Conservation (phyloP, 2,329 filamentous ascomycete genomes). For the Diaporthe vexans region DNA sequence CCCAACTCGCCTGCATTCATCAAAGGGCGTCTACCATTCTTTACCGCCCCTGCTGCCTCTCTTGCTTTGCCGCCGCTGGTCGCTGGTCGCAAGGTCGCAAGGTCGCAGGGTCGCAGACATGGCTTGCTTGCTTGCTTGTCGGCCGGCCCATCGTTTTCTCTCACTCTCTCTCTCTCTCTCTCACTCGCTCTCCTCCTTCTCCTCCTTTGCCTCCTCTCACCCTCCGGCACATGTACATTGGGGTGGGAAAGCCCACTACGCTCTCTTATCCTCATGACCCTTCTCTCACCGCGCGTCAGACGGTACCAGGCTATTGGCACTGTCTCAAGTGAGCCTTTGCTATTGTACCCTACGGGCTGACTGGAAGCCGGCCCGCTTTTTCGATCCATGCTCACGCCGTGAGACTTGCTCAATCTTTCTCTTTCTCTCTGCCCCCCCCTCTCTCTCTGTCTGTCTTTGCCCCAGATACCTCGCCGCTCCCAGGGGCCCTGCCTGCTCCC, state of each 20-base stretch:
- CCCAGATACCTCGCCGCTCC: slow-evolving; percentile 27
- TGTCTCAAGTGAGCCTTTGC: slow-evolving; percentile 40
- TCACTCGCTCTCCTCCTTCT: not conserved
- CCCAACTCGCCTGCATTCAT: slow-evolving; percentile 17
- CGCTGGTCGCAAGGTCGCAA: too few relatives aligned
- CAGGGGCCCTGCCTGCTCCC: slow-evolving; percentile 4
- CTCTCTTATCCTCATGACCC: slow-evolving; percentile 25
- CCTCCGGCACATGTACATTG: slow-evolving; percentile 7
- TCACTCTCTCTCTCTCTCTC: not conserved
- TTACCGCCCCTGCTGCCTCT: slow-evolving; percentile 1
- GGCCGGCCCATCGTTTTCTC: not conserved
- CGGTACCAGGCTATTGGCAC: slow-evolving; percentile 36
- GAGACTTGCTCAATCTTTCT: slow-evolving; percentile 28
- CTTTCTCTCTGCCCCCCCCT: not conserved
- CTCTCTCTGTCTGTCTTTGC: not conserved
- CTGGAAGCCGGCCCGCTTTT: slow-evolving; percentile 34
- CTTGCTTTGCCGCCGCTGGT: slow-evolving; percentile 6
- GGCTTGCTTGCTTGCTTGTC: slow-evolving; percentile 4
- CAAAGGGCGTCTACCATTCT: not conserved
- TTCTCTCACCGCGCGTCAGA: slow-evolving; percentile 29
- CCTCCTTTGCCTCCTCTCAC: not conserved
- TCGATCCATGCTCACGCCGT: slow-evolving; percentile 33
- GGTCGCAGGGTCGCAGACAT: not conserved
- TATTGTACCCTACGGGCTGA: slow-evolving; percentile 36
- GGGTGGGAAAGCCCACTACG: not conserved